Conservation (phyloP, 1,284 basidiomycete species). For the Athelia sp. region DNA sequence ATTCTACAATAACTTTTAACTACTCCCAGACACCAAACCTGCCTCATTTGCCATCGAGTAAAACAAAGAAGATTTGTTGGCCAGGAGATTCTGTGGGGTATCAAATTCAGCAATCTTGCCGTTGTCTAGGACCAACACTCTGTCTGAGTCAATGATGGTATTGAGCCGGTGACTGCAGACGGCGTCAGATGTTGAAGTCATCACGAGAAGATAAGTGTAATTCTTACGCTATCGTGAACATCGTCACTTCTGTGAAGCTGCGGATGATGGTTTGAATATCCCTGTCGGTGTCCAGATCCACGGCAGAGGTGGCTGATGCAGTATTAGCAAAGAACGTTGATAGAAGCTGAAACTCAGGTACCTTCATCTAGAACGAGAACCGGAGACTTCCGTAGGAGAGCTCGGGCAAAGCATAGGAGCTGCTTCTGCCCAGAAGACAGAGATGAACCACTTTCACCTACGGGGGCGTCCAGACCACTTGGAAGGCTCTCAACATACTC, state of each 20-base stretch:
- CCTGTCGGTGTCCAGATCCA: constrained; percentile 88
- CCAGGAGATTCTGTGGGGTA: constrained; percentile 59
- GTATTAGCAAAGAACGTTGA: constrained; percentile 2
- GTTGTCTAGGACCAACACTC: constrained; percentile 79
- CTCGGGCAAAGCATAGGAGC: constrained; percentile 79
- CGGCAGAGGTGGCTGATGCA: constrained; percentile 65
- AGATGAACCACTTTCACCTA: constrained; percentile 80
- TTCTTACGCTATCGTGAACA: constrained; percentile 76
- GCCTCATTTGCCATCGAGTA: constrained; percentile 54
- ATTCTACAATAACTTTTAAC: background rate
- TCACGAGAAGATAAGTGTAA: background rate
- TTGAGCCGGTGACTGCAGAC: constrained; percentile 74
- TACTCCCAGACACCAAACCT: constrained; percentile 30
- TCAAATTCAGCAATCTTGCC: constrained; percentile 78
- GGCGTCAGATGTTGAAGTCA: constrained; percentile 1
- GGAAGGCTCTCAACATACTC: constrained; percentile 70
- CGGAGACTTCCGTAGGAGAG: constrained; percentile 75
- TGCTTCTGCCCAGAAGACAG: constrained; percentile 84
- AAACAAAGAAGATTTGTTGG: constrained; percentile 48
- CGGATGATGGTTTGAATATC: constrained; percentile 81
- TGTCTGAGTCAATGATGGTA: constrained; percentile 86
- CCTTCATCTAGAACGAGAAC: constrained; percentile 91
- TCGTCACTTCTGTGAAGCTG: constrained; percentile 71
- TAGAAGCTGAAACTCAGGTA: constrained; percentile 17
- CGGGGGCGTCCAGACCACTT: constrained; percentile 70